Evolutionary conservation across 345 rosid genomes (phyloP).

Genomic region (Eucalyptus pauciflora): DNA sequence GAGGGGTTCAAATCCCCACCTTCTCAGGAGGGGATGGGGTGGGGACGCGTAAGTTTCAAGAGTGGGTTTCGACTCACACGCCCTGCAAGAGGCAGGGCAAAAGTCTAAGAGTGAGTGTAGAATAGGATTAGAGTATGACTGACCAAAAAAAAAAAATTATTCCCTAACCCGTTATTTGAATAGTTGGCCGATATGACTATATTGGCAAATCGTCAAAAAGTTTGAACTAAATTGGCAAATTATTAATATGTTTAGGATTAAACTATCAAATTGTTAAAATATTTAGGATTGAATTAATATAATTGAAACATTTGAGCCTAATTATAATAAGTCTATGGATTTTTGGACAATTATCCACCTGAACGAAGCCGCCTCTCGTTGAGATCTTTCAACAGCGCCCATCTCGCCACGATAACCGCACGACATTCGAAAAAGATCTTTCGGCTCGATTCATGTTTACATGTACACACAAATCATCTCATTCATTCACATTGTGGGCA

Average conservation of each 20-base stretch:
- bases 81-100: too few relatives aligned
- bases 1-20: too few relatives aligned
- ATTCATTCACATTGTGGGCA: not conserved
- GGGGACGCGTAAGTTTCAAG: too few relatives aligned
- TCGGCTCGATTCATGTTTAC: not conserved
- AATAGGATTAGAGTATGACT: too few relatives aligned
- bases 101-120: too few relatives aligned
- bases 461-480: not conserved
- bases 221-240: rapidly evolving
- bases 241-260: rapidly evolving
- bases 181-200: too few relatives aligned
- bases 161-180: rapidly evolving
- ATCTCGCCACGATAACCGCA: not conserved
- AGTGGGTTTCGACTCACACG: too few relatives aligned
- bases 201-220: rapidly evolving
- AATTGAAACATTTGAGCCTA: rapidly evolving
- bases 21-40: too few relatives aligned
- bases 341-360: too few relatives aligned
- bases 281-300: rapidly evolving
- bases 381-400: not conserved
- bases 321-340: rapidly evolving
- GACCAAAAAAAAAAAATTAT: too few relatives aligned
- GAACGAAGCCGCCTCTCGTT: not conserved
- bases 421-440: not conserved
- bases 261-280: rapidly evolving